phyloP scores from a whole-genome alignment of 345 rosid species.

The Xanthoceras sorbifolium region DNA sequence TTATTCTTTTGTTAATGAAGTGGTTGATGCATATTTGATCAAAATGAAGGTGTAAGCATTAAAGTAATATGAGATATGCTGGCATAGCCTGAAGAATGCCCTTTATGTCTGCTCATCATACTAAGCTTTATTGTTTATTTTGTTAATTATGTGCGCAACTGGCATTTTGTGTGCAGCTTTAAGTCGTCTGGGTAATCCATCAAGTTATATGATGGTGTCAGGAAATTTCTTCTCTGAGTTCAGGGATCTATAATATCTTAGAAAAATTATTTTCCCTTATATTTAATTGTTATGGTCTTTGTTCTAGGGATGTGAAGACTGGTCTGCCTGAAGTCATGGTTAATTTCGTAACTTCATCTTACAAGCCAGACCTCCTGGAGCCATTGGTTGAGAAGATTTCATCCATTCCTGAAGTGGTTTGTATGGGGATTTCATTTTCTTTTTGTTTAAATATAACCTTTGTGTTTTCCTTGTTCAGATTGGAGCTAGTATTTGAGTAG shows the following conservation, averaged over 20 bases:
- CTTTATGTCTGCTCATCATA: too few species aligned
- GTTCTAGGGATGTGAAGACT: slow-evolving; percentile 62
- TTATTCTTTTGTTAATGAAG: neutral
- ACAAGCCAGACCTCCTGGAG: slow-evolving; percentile 82
- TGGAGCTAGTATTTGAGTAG: neutral
- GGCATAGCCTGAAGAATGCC: too few species aligned
- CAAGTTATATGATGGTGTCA: neutral
- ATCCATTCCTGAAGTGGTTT: slow-evolving; percentile 83
- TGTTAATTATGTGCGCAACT: neutral
- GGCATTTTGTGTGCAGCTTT: neutral
- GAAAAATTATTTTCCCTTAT: neutral
- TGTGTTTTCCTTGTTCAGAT: neutral
- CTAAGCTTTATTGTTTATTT: neutral
- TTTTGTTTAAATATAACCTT: neutral
- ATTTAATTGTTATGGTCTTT: slow-evolving; percentile 25
- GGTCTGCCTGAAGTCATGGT: slow-evolving; percentile 82
- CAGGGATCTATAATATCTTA: neutral
- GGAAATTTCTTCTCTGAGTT: slow-evolving; percentile 11
- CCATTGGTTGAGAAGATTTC: slow-evolving; percentile 77
- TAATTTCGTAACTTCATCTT: slow-evolving; percentile 86
- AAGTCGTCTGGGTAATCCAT: neutral
- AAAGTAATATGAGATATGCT: too few species aligned
- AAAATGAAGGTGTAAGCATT: too few species aligned
- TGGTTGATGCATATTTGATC: too few species aligned
- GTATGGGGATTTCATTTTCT: slow-evolving; percentile 24